These are phyloP conservation scores for Clitoria ternatea DNA, from an alignment of 306 rosid genomes.

Conservation along the genomic window DNA sequence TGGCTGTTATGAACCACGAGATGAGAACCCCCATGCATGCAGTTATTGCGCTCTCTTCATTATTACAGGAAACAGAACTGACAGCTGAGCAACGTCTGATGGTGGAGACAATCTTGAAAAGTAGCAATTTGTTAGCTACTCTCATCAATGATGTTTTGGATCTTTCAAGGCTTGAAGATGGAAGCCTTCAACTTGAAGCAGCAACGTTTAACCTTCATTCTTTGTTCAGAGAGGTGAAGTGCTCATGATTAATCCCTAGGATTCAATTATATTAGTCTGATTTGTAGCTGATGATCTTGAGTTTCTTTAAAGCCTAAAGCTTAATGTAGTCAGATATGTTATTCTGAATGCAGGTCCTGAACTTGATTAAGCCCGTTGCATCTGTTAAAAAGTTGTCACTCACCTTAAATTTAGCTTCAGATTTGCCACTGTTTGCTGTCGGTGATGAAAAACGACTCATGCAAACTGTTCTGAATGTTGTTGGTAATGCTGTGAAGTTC, in stretches of 20 bases:
- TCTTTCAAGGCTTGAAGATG: constrained; percentile 97
- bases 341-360: constrained; percentile 63
- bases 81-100: constrained; percentile 94
- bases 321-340: constrained; percentile 20
- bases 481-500: constrained; percentile 96
- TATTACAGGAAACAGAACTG: constrained; percentile 88
- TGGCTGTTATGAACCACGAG: constrained; percentile 98
- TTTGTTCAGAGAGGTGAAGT: constrained; percentile 73
- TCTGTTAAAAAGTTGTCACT: constrained; percentile 73
- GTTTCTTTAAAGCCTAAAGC: constrained; percentile 18
- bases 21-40: constrained; percentile 99
- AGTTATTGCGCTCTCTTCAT: constrained; percentile 90
- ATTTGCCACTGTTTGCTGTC: constrained; percentile 62
- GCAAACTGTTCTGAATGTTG: constrained; percentile 84
- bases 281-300: constrained; percentile 12
- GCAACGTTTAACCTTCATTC: constrained; percentile 74
- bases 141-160: constrained; percentile 91
- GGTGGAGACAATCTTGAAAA: constrained; percentile 88
- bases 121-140: constrained; percentile 91
- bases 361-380: constrained; percentile 84
- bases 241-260: neutral
- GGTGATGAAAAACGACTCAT: constrained; percentile 93
- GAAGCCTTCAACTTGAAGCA: constrained; percentile 85
- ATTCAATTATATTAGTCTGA: neutral
- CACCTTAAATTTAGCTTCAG: constrained; percentile 59